Evolutionary conservation across 345 rosid species (phyloP), one percentile per base, ranked within the genome.

Genomic region (Syzygium grande): DNA sequence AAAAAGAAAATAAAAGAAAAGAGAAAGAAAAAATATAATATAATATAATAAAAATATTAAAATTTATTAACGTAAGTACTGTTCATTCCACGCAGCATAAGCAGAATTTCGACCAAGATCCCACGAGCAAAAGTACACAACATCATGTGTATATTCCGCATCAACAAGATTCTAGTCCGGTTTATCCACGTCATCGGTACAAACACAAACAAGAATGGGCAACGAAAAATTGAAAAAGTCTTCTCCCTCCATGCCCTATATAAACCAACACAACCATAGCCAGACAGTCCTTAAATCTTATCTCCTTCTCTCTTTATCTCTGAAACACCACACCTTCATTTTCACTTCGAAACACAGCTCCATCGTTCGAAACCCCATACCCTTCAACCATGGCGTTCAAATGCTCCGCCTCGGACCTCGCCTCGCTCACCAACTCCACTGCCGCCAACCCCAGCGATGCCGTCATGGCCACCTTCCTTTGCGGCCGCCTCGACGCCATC

Each of bases 361-460:
- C 23, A 5, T 38, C 43, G 0, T 43, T 30, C 3, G 43, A 30
- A n/a, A 2, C 34, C 78, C 22, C 9, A 43, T 5, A 43, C 46
- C 43, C 78, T 30, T 21, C 23, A 19, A 19, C 43, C 78, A 86
- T 86, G 16, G 19, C 90, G 84, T 87, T 89, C 88, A 86, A 78
- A 11, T 95, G 98, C 91, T 86, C 91, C 1, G 86, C 93, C 87
- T 29, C 87, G 6, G 94, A 94, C 41, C 91, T 94, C 5, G 90
- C 92, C 55, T 85, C 77, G 56, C 87, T 93, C 88, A 86, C 90
- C 79, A 51, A 87, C 87, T 51, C 89, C 54, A 21, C 46, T 23
- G 87, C 34, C 73, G 34, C 17, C 19, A n/a, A 15, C 73, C 13
- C 63, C 87, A 86, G 85, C 68, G n/a, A 89, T 1, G 91, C 93